Evolutionary conservation across 306 rosid species (phyloP).

Genomic region (Senna siamea): DNA sequence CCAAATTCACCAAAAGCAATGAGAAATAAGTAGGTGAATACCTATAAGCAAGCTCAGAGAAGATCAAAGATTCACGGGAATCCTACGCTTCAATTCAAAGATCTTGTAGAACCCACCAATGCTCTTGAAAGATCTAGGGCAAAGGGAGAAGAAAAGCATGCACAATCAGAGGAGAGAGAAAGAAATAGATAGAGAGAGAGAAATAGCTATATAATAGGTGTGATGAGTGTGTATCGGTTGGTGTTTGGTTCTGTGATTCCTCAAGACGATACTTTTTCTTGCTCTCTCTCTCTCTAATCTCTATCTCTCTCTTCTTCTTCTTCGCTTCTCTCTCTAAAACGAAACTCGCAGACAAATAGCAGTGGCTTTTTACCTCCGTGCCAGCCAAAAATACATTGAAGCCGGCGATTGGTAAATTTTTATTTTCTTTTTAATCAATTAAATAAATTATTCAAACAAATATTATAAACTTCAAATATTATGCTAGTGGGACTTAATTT

Average conservation of each 20-base stretch:
- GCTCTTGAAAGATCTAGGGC: constrained; percentile 52
- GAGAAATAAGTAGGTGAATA: constrained; percentile 15
- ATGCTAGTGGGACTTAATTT: too few relatives aligned
- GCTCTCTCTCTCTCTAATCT: background rate
- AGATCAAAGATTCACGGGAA: constrained; percentile 40
- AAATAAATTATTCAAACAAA: background rate
- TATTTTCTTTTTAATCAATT: background rate
- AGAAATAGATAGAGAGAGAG: background rate
- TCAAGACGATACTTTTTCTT: constrained; percentile 17
- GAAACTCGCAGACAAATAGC: background rate
- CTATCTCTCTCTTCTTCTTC: background rate
- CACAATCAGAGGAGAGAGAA: background rate
- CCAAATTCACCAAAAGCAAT: background rate
- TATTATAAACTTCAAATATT: too few relatives aligned
- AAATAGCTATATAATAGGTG: background rate
- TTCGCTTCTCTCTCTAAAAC: background rate
- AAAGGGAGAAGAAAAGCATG: constrained; percentile 8
- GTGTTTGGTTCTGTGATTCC: constrained; percentile 6
- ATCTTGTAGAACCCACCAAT: constrained; percentile 33
- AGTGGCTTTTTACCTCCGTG: too few relatives aligned
- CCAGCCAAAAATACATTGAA: background rate
- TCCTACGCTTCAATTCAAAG: constrained; percentile 34
- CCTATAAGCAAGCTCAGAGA: constrained; percentile 38
- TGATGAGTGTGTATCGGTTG: background rate
- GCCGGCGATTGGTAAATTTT: constrained; percentile 26